Evolutionary conservation across 164 flowering plant genomes (phyloP), one percentile per base, ranked within the genome.

Genomic region (Santalum album): DNA sequence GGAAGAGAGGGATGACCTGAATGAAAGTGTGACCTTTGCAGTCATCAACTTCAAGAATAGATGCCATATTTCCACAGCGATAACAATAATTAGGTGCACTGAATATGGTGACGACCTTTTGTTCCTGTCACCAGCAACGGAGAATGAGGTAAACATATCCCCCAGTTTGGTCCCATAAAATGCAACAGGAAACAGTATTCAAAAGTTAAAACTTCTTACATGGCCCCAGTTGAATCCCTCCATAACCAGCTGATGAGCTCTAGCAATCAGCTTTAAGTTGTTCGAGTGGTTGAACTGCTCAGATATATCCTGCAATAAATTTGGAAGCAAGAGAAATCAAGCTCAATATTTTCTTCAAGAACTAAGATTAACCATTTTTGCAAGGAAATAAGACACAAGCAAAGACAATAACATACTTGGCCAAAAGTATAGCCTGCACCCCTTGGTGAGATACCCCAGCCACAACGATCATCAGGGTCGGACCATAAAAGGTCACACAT

Each of bases 201-300:
- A 10, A 19, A n/a, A n/a, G n/a, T 54, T 7, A 7, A 2, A 58
- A 29, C 21, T 49, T 26, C 18, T 77, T 76, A 92, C 98, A 77
- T 92, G 98, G 23, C 88, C 91, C 96, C 98, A 92, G 72, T 92
- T 92, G 72, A 65, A 92, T 57, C 98, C 98, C 62, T 92, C 98
- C 96, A 91, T 91, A 51, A 91, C 98, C 54, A 91, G 81, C 72
- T 91, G 98, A 56, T 88, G 98, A 48, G 98, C 98, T 74, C 98
- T 80, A 39, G 98, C 96, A 61, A 92, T 92, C 61, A 92, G 77
- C 82, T 89, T 89, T 40, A 92, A 63, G 62, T 76, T 83, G 74
- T 92, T 92, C 47, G 91, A 80, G 57, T 89, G 96, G 65, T 92
- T 86, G 62, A 89, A 92, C 61, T 92, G 96, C 77, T 89, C 96